Evolutionary conservation across 257 asterid species (phyloP), one percentile per base, ranked within the genome.

Genomic region (Forsythia viridissima): DNA sequence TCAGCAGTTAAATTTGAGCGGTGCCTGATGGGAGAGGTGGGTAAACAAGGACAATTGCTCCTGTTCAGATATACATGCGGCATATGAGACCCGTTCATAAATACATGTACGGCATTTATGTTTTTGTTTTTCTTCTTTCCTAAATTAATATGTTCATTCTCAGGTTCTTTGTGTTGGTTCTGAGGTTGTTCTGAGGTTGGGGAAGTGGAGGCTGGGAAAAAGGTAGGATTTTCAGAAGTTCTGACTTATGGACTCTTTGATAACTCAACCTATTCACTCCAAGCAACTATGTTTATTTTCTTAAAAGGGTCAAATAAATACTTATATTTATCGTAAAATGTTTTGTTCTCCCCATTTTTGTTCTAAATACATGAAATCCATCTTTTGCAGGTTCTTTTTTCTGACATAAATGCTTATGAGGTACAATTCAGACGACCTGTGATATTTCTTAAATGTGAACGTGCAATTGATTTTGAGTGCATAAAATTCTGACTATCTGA

Each of bases 1-100:
- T 94, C 98, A 2, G 98, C 97, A 10, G 98, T 94, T 65, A 91
- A 91, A 79, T 93, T 93, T 41, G 99, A 94, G 86, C 86, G 97
- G 5, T 90, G 93, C 81, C 96, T 94, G 46, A 73, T 90, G 89
- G 98, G 99, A 80, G 98, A 94, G 96, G 99, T 94, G 72, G 66
- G 95, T 69, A 7, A 66, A 34, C 59, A 65, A 10, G 11, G n/a
- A 15, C 6, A 18, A 0, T 2, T 30, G 2, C 30, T 20, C 36
- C 36, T 57, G 6, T 72, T 16, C 24, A 46, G 7, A 24, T 67
- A 75, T 67, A 24, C 0, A 4, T 9, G 8, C 8, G 39, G 81
- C 24, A 24, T 24, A 24, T 24, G 24, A 24, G 24, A 24, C 24
- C 24, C 24, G 24, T 24, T 24, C 24, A 24, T 24, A 24, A 24